Base-by-base conservation (phyloP, 768 basidiomycete species). In the Kwoniella shandongensis region DNA sequence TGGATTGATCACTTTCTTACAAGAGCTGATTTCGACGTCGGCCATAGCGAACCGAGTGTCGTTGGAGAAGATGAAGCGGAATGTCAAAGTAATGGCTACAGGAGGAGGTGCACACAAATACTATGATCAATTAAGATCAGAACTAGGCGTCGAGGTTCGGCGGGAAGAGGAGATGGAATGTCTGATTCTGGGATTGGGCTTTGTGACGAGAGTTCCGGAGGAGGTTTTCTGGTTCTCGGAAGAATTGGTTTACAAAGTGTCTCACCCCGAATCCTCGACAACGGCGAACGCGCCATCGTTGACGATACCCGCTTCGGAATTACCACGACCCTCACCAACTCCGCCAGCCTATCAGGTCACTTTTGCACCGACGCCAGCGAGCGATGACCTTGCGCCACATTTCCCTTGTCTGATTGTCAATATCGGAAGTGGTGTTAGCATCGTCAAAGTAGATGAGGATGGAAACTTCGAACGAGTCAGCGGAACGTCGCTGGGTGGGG, bases 91-190 rank as follows among this genome's bases (percentile, higher is more conserved):
- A 68, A 88, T 97, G 85, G 93, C 93, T 4, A 99, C 96, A 0
- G 96, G 96, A 17, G 96, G 96, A 17, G 96, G 96, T 35, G 94
- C 94, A 39, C 91, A 96, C 81, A 86, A 84, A 72, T 98, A 93
- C 79, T 86, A 93, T 76, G 87, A 89, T 67, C 79, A 88, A 49
- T 87, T 99, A 76, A 81, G 81, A 48, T 79, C 80, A 20, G 84
- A 83, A 62, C 79, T 97, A 13, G 84, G 81, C 25, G 89, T 98
- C 48, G 91, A 93, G 71, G 91, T 97, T 40, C 80, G 81, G 59
- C 78, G 87, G 54, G 94, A 98, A 78, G 96, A 98, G 75, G 96
- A 99, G 82, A 98, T 99, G 96, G 94, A 91, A 79, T 97, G 96
- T 70, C 78, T 98, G 73, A 98, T 97, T 65, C 87, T 91, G 67